Percentiles rank a stretch among this genome's conserved stretches.
These are phyloP conservation scores for Colletotrichum higginsianum DNA, from an alignment of 2,329 filamentous ascomycete species.

Conservation along the genomic window DNA sequence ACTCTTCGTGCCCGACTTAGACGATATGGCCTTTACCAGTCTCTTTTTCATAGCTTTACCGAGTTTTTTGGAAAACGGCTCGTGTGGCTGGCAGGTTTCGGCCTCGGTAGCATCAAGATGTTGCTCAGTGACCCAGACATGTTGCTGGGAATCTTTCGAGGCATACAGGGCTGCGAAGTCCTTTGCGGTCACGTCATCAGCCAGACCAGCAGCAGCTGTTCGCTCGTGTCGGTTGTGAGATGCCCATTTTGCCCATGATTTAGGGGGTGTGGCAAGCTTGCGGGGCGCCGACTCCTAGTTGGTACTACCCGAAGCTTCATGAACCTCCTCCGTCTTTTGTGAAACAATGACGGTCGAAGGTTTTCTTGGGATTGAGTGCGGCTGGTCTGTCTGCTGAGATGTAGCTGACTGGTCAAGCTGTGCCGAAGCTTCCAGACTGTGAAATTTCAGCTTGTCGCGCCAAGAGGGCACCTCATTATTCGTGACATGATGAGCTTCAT, in stretches of 20 bases:
- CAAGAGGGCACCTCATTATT: neutral
- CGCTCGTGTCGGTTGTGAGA: slow-evolving; percentile 51
- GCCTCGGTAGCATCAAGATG: slow-evolving; percentile 7
- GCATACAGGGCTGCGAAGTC: slow-evolving; percentile 50
- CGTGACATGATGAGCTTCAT: slow-evolving; percentile 31
- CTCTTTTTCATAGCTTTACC: slow-evolving; percentile 49
- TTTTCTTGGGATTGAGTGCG: neutral
- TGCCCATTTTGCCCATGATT: slow-evolving; percentile 54
- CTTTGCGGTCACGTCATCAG: slow-evolving; percentile 47
- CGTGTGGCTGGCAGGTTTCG: slow-evolving; percentile 1
- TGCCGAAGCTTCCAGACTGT: slow-evolving; percentile 1
- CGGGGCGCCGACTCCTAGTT: slow-evolving; percentile 28
- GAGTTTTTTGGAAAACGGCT: slow-evolving; percentile 50
- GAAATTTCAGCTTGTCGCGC: neutral
- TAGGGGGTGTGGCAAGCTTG: slow-evolving; percentile 44
- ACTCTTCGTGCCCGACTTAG: slow-evolving; percentile 17
- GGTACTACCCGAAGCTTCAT: slow-evolving; percentile 1
- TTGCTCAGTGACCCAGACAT: slow-evolving; percentile 28
- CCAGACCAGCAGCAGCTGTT: slow-evolving; percentile 44
- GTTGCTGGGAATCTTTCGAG: slow-evolving; percentile 27
- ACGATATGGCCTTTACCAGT: slow-evolving; percentile 47
- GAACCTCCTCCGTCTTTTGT: neutral
- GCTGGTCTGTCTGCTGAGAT: slow-evolving; percentile 29
- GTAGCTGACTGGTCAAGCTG: neutral
- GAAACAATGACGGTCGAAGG: neutral